These are phyloP conservation scores for Fraxinus floribunda DNA, from an alignment of 305 asterid genomes.

Conservation along the genomic window DNA sequence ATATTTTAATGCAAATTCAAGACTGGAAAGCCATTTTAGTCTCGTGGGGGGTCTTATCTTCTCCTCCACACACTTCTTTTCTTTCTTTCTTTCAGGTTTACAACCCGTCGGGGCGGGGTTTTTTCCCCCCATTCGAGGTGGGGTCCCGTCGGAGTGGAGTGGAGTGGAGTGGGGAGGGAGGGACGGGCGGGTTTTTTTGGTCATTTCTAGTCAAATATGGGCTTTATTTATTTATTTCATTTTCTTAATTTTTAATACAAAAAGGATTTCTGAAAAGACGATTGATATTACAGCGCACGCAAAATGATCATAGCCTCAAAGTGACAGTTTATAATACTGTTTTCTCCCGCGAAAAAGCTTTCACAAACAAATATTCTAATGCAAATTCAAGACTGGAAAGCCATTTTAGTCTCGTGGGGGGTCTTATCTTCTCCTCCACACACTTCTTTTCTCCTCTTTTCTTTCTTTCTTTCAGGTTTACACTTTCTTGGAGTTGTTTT, in stretches of 20 bases:
- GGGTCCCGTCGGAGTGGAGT: too few relatives aligned
- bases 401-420: conserved; percentile 36
- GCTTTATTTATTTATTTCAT: too few relatives aligned
- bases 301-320: conserved; percentile 70
- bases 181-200: too few relatives aligned
- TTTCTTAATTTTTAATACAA: not conserved
- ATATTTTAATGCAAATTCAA: conserved; percentile 37
- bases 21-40: conserved; percentile 56
- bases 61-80: conserved; percentile 22
- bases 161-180: too few relatives aligned
- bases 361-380: conserved; percentile 37
- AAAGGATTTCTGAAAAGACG: conserved; percentile 20
- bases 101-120: not conserved
- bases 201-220: too few relatives aligned
- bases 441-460: conserved; percentile 12
- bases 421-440: conserved; percentile 27
- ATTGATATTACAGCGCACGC: conserved; percentile 38
- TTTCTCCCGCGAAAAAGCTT: conserved; percentile 69
- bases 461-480: conserved; percentile 30
- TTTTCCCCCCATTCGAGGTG: too few relatives aligned
- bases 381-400: conserved; percentile 55
- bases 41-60: conserved; percentile 35
- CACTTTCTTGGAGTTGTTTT: conserved; percentile 11
- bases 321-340: conserved; percentile 66
- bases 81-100: conserved; percentile 30